A percentile compares a stretch with the other conserved stretches of the same genome.
phyloP scores from a whole-genome alignment of 2,329 filamentous ascomycete genomes.

The Claviceps humidiphila region DNA sequence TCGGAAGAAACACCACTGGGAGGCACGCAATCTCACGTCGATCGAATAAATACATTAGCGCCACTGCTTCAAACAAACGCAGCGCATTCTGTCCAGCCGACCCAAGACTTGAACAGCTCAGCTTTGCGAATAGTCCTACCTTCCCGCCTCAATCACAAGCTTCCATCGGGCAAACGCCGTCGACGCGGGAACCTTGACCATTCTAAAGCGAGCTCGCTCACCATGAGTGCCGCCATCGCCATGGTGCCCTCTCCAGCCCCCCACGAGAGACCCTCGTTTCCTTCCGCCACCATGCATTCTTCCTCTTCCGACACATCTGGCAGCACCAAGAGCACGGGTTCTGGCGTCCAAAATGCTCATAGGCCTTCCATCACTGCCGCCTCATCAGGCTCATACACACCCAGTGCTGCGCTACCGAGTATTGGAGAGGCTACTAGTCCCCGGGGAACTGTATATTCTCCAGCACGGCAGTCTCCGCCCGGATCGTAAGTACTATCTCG shows the following conservation, averaged over 20 bases:
- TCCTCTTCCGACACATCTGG: constrained; percentile 1
- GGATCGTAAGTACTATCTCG: constrained; percentile 39
- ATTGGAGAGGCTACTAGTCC: constrained; percentile 43
- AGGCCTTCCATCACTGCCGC: constrained; percentile 21
- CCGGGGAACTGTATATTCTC: constrained; percentile 22
- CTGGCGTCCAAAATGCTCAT: constrained; percentile 30
- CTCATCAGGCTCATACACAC: constrained; percentile 16
- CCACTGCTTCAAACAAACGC: background rate
- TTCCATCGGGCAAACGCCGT: background rate
- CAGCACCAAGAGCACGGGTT: constrained; percentile 1
- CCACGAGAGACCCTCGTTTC: constrained; percentile 47
- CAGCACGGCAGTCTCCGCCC: constrained; percentile 40
- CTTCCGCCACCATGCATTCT: constrained; percentile 27
- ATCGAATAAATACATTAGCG: too few relatives aligned
- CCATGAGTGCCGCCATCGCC: constrained; percentile 54
- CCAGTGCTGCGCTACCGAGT: constrained; percentile 30
- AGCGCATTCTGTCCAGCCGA: background rate
- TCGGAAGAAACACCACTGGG: background rate
- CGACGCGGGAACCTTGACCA: background rate
- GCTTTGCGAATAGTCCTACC: background rate
- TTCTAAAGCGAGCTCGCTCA: constrained; percentile 15
- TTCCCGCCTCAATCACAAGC: background rate
- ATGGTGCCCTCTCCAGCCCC: constrained; percentile 57
- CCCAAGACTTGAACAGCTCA: background rate
- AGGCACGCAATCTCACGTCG: background rate